phyloP scores from a whole-genome alignment of 2,329 filamentous ascomycete genomes.

The Botryosphaeria dothidea region DNA sequence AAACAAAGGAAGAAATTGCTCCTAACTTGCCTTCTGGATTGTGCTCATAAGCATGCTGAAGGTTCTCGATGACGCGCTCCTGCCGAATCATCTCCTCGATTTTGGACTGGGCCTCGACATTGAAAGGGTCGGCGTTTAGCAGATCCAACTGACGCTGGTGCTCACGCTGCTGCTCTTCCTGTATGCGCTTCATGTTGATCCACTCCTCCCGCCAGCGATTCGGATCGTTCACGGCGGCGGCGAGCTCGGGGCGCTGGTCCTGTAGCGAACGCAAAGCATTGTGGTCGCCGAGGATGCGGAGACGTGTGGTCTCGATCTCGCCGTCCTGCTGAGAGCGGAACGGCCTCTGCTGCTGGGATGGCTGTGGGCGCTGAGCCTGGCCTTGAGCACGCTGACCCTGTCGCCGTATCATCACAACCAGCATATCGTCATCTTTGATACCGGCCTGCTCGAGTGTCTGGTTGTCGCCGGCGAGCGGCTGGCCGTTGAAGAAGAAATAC shows the following conservation, averaged over 20 bases:
- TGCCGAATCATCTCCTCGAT: slow-evolving; percentile 98
- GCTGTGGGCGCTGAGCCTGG: neutral
- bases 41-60: slow-evolving; percentile 95
- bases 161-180: slow-evolving; percentile 64
- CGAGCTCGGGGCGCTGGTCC: slow-evolving; percentile 73
- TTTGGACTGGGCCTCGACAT: slow-evolving; percentile 83
- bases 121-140: slow-evolving; percentile 92
- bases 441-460: slow-evolving; percentile 81
- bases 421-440: slow-evolving; percentile 87
- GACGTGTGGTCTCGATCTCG: slow-evolving; percentile 77
- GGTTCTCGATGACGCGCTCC: slow-evolving; percentile 89
- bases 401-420: slow-evolving; percentile 73
- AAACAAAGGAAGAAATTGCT: slow-evolving; percentile 7
- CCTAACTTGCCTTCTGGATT: slow-evolving; percentile 81
- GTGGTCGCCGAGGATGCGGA: slow-evolving; percentile 80
- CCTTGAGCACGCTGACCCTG: slow-evolving; percentile 21
- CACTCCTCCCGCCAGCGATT: slow-evolving; percentile 74
- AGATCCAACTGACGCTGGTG: slow-evolving; percentile 80
- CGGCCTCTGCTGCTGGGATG: slow-evolving; percentile 8
- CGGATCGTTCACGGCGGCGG: slow-evolving; percentile 73
- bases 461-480: slow-evolving; percentile 71
- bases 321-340: slow-evolving; percentile 20
- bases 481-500: slow-evolving; percentile 88
- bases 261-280: slow-evolving; percentile 69
- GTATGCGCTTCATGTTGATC: slow-evolving; percentile 65